Evolutionary conservation across 2,329 filamentous ascomycete genomes (phyloP).

Genomic region (Microdochium nivale): DNA sequence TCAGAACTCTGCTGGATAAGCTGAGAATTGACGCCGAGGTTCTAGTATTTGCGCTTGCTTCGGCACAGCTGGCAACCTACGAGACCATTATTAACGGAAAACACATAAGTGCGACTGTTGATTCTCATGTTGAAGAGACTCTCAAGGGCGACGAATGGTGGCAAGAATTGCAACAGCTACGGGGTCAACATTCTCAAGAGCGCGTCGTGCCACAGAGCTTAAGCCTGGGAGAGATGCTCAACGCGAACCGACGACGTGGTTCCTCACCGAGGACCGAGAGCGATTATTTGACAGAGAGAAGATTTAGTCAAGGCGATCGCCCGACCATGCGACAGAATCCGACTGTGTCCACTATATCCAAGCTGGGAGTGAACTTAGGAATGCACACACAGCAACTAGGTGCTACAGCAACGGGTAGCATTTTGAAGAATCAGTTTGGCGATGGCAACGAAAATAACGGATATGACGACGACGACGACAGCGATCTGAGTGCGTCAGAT

Average conservation of each 20-base stretch:
- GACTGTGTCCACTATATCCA: slow-evolving; percentile 39
- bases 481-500: slow-evolving; percentile 12
- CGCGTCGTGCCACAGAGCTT: not conserved
- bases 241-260: slow-evolving; percentile 31
- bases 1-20: slow-evolving; percentile 69
- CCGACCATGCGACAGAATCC: slow-evolving; percentile 54
- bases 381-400: slow-evolving; percentile 69
- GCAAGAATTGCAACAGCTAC: slow-evolving; percentile 58
- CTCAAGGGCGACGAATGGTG: slow-evolving; percentile 74
- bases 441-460: not conserved
- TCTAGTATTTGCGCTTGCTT: slow-evolving; percentile 73
- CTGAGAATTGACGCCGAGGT: slow-evolving; percentile 74
- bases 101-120: slow-evolving; percentile 41
- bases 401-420: slow-evolving; percentile 28
- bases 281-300: slow-evolving; percentile 15
- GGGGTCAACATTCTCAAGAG: slow-evolving; percentile 11
- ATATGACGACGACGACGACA: slow-evolving; percentile 10
- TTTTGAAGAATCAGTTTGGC: slow-evolving; percentile 6
- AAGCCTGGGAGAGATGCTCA: slow-evolving; percentile 34
- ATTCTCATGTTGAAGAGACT: slow-evolving; percentile 54
- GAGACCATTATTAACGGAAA: slow-evolving; percentile 71
- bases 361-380: slow-evolving; percentile 58
- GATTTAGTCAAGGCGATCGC: slow-evolving; percentile 48
- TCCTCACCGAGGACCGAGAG: slow-evolving; percentile 30
- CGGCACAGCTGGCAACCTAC: slow-evolving; percentile 63